Conservation (phyloP, 1,284 basidiomycete genomes). For the Austroboletus novae-zelandiae region DNA sequence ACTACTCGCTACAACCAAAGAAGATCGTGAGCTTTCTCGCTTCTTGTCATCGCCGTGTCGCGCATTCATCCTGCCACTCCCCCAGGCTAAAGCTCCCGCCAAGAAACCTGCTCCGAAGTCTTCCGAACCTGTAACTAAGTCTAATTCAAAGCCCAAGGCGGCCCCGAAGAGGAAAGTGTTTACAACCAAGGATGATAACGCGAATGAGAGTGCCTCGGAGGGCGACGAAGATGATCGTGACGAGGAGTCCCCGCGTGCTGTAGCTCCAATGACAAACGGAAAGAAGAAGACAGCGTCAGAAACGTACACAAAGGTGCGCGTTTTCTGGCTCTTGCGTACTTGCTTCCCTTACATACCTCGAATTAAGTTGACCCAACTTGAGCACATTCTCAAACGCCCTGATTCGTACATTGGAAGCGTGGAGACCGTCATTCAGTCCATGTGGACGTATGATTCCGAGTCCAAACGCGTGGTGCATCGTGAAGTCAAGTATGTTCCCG, state of each 20-base stretch:
- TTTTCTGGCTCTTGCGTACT: background rate
- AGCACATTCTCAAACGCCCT: conserved; percentile 95
- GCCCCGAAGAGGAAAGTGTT: conserved; percentile 72
- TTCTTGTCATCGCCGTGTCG: background rate
- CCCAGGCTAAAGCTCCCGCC: conserved; percentile 26
- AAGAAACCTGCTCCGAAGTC: conserved; percentile 43
- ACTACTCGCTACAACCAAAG: conserved; percentile 59
- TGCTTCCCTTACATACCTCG: conserved; percentile 7
- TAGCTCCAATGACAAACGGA: conserved; percentile 35
- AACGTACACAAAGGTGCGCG: conserved; percentile 83
- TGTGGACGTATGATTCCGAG: conserved; percentile 90
- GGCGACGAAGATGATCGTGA: conserved; percentile 43
- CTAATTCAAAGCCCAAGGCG: conserved; percentile 41
- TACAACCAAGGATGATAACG: conserved; percentile 61
- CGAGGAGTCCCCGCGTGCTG: conserved; percentile 38
- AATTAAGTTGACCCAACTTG: conserved; percentile 88
- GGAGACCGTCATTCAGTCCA: conserved; percentile 77
- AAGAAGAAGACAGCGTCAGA: conserved; percentile 90
- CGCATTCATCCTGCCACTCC: conserved; percentile 22
- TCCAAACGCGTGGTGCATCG: conserved; percentile 78
- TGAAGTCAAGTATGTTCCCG: conserved; percentile 92
- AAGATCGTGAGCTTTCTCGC: conserved; percentile 37
- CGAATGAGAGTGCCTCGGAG: conserved; percentile 41
- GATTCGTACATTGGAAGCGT: conserved; percentile 98
- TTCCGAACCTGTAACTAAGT: conserved; percentile 38